Percentiles rank a stretch among this genome's conserved stretches.
These are phyloP conservation scores for Paramecium tetraurelia DNA, from an alignment of 73 alveolate genomes.

Conservation along the genomic window DNA sequence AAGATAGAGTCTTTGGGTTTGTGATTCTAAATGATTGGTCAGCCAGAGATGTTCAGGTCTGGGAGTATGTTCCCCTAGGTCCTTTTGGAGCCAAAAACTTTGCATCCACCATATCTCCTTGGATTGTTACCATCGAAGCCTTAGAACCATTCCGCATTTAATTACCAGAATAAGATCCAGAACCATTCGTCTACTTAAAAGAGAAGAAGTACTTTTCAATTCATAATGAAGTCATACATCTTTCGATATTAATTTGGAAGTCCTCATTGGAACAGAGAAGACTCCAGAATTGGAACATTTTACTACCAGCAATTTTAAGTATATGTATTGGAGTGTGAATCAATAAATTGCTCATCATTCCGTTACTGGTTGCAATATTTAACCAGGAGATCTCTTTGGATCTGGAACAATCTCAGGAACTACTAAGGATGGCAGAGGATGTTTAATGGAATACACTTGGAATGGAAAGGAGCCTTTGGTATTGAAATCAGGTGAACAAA, in stretches of 20 bases:
- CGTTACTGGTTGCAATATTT: slow-evolving; percentile 84
- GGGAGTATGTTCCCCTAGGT: slow-evolving; percentile 95
- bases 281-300: slow-evolving; percentile 58
- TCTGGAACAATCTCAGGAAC: slow-evolving; percentile 92
- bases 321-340: slow-evolving; percentile 92
- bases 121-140: slow-evolving; percentile 93
- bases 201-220: slow-evolving; percentile 65
- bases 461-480: slow-evolving; percentile 81
- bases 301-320: slow-evolving; percentile 77
- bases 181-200: slow-evolving; percentile 87
- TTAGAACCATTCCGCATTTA: slow-evolving; percentile 82
- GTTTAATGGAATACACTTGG: slow-evolving; percentile 83
- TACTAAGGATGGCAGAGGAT: slow-evolving; percentile 77
- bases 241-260: slow-evolving; percentile 83
- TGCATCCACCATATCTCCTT: slow-evolving; percentile 87
- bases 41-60: slow-evolving; percentile 93
- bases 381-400: slow-evolving; percentile 88
- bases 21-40: slow-evolving; percentile 94
- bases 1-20: slow-evolving; percentile 83
- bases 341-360: slow-evolving; percentile 89
- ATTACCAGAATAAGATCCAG: slow-evolving; percentile 87
- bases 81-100: slow-evolving; percentile 91
- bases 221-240: slow-evolving; percentile 61
- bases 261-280: slow-evolving; percentile 57
- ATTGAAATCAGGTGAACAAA: slow-evolving; percentile 78